Evolutionary conservation across 805 yeast species (phyloP).

Genomic region (Wilhelminamyces savonicus): DNA sequence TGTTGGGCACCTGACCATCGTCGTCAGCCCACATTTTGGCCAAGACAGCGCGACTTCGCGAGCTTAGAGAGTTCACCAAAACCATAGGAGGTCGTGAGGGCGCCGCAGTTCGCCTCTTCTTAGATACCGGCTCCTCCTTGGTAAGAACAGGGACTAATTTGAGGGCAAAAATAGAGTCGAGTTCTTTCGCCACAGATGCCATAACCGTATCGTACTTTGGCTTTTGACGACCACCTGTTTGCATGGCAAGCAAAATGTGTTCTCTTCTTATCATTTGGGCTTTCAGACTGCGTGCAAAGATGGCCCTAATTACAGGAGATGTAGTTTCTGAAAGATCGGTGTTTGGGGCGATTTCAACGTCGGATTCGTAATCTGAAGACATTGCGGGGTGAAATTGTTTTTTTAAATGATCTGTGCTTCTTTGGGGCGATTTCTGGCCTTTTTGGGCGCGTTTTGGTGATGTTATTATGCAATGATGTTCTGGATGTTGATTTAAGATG

Average conservation of each 20-base stretch:
- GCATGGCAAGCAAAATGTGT: constrained; percentile 8
- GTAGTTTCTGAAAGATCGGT: no score
- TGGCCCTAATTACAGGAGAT: no score
- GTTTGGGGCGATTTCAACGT: no score
- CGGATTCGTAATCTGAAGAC: no score
- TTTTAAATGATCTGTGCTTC: no score
- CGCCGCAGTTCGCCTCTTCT: constrained; percentile 1
- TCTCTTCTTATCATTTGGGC: constrained; percentile 18
- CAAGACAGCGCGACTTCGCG: constrained; percentile 14
- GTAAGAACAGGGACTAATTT: no score
- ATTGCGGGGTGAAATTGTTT: no score
- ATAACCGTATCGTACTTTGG: constrained; percentile 11
- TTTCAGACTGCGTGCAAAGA: constrained; percentile 6
- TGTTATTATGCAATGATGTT: no score
- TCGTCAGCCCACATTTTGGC: constrained; percentile 18
- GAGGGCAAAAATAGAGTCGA: constrained; percentile 23
- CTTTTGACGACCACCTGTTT: constrained; percentile 1
- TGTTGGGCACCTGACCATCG: constrained; percentile 3
- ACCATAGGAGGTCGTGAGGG: constrained; percentile 10
- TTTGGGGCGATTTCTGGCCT: no score
- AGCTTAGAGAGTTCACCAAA: constrained; percentile 15
- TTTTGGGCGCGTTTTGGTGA: no score
- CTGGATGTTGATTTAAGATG: no score
- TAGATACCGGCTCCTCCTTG: constrained; percentile 7
- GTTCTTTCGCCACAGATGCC: constrained; percentile 7